Evolutionary conservation across 805 yeast genomes (phyloP).

Genomic region (Starmera caribaea): DNA sequence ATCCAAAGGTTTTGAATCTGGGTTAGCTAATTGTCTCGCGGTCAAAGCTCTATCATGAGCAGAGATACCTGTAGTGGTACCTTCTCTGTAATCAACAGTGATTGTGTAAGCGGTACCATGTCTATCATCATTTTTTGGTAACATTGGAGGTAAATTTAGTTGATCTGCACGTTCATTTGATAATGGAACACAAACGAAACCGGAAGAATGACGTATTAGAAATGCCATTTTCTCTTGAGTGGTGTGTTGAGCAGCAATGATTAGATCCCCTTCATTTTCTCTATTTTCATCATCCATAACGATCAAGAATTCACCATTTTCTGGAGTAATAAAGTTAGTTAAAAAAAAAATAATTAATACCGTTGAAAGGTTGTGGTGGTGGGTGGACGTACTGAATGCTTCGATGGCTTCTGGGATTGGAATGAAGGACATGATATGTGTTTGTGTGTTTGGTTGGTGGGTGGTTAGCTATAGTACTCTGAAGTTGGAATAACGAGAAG

Average conservation of each 20-base stretch:
- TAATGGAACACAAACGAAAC: conserved; percentile 90
- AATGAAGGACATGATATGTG: conserved; percentile 24
- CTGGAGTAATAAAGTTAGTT: conserved; percentile 2
- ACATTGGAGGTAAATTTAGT: conserved; percentile 73
- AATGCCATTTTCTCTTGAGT: conserved; percentile 91
- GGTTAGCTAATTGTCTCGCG: conserved; percentile 57
- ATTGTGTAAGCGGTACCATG: conserved; percentile 97
- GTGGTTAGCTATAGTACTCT: too few species aligned
- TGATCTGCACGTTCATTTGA: conserved; percentile 68
- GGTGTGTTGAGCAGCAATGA: conserved; percentile 78
- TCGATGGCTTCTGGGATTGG: conserved; percentile 63
- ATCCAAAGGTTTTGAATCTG: conserved; percentile 45
- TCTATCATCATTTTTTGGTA: conserved; percentile 48
- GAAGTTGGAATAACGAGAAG: too few species aligned
- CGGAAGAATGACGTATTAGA: conserved; percentile 76
- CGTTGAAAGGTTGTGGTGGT: too few species aligned
- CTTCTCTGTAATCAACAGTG: conserved; percentile 76
- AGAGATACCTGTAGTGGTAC: conserved; percentile 94
- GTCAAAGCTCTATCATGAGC: conserved; percentile 92
- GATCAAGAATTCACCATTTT: conserved; percentile 51
- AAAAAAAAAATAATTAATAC: background rate
- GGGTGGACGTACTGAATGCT: conserved; percentile 43
- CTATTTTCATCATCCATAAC: conserved; percentile 97
- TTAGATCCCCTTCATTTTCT: conserved; percentile 96
- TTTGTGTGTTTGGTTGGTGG: too few species aligned